phyloP scores from a whole-genome alignment of 2,329 filamentous ascomycete genomes.

The Falciphora oryzae region DNA sequence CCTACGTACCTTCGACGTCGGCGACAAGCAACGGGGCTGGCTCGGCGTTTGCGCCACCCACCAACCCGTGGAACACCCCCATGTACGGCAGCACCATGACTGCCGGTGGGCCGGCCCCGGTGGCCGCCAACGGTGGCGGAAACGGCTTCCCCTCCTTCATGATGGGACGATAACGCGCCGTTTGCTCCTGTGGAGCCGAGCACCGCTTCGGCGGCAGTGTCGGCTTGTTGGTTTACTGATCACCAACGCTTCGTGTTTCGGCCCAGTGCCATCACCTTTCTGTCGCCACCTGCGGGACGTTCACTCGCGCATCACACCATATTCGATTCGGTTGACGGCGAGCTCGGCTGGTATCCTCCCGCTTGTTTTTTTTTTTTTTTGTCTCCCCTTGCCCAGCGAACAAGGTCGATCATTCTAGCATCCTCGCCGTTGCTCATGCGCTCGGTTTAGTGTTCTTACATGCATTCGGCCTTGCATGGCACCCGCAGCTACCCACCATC shows the following conservation, averaged over 20 bases:
- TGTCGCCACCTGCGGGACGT: background rate
- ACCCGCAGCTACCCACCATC: too few relatives aligned
- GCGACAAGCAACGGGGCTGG: conserved; percentile 14
- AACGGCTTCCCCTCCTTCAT: conserved; percentile 21
- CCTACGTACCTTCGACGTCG: conserved; percentile 5
- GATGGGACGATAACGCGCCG: conserved; percentile 19
- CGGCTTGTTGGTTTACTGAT: background rate
- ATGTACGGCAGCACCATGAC: conserved; percentile 14
- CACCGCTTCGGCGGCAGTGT: background rate
- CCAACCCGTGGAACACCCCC: conserved; percentile 15
- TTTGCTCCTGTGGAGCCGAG: background rate
- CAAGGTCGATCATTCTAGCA: too few relatives aligned
- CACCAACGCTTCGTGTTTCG: background rate
- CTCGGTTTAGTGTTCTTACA: background rate
- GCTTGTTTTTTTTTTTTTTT: background rate
- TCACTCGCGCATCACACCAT: background rate
- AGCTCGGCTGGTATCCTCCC: background rate
- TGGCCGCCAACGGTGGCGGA: conserved; percentile 15
- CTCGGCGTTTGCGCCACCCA: conserved; percentile 14
- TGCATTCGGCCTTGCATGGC: conserved; percentile 5
- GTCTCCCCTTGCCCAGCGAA: too few relatives aligned
- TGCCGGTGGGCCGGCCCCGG: conserved; percentile 13
- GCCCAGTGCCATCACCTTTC: background rate
- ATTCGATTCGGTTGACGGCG: background rate
- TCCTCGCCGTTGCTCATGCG: too few relatives aligned